phyloP scores from a whole-genome alignment of 495 filamentous ascomycete genomes.

The Penicillium goetzii region DNA sequence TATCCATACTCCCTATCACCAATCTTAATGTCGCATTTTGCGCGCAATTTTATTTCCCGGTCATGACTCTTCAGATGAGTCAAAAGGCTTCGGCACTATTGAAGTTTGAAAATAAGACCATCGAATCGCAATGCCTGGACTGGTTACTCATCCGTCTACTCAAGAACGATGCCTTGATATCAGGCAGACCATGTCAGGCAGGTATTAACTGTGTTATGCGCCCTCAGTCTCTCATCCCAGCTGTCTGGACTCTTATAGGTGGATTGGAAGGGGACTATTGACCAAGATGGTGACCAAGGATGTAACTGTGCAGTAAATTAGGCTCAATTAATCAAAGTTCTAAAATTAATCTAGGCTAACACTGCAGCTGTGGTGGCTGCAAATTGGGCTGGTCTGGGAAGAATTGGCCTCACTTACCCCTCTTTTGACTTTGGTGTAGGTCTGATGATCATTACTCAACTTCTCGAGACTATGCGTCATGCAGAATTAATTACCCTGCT shows the following conservation, averaged over 20 bases:
- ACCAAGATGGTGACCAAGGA: background rate
- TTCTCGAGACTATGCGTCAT: slow-evolving; percentile 8
- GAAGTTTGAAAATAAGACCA: background rate
- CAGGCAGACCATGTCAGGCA: background rate
- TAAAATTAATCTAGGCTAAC: slow-evolving; percentile 25
- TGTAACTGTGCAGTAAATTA: slow-evolving; percentile 18
- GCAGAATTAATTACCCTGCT: slow-evolving; percentile 20
- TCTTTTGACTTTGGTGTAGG: background rate
- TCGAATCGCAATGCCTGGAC: background rate
- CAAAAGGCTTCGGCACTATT: background rate
- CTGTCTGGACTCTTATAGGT: background rate
- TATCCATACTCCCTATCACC: background rate
- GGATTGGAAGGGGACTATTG: background rate
- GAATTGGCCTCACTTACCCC: slow-evolving; percentile 1
- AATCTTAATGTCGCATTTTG: background rate
- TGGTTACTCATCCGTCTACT: background rate
- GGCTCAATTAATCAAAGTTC: slow-evolving; percentile 12
- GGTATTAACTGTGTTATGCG: background rate
- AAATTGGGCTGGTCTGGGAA: background rate
- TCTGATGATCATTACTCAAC: background rate
- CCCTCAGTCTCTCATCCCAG: background rate
- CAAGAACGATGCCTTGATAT: background rate
- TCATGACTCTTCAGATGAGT: background rate
- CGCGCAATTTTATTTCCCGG: background rate
- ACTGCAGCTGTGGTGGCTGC: background rate